Conservation (phyloP, 2,329 filamentous ascomycete genomes). For the Shiraia sp. region DNA sequence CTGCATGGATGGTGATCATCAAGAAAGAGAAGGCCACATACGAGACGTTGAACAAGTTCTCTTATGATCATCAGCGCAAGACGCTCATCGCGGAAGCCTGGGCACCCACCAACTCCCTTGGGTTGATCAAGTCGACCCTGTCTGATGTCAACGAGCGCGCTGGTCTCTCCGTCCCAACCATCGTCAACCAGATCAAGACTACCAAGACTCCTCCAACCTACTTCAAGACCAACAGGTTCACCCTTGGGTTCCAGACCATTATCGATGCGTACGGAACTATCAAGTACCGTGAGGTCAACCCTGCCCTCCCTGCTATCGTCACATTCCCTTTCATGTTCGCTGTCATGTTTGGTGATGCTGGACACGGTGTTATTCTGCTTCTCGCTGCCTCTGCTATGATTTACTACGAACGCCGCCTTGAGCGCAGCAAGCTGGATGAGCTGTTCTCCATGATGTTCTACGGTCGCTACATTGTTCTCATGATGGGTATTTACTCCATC, state of each 20-base stretch:
- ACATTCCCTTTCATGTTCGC: conserved; percentile 99
- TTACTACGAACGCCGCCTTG: conserved; percentile 86
- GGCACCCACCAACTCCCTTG: conserved; percentile 90
- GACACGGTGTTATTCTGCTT: conserved; percentile 90
- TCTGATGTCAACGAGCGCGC: conserved; percentile 97
- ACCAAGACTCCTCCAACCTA: conserved; percentile 98
- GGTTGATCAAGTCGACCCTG: conserved; percentile 86
- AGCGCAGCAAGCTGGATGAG: conserved; percentile 89
- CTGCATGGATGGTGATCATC: conserved; percentile 96
- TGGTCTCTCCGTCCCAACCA: conserved; percentile 94
- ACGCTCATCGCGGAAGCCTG: conserved; percentile 97
- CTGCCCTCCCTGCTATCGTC: conserved; percentile 89
- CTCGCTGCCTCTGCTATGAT: conserved; percentile 87
- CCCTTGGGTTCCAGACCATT: conserved; percentile 96
- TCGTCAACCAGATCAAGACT: conserved; percentile 96
- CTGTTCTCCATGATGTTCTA: conserved; percentile 99
- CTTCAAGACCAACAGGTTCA: conserved; percentile 98
- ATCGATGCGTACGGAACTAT: conserved; percentile 98
- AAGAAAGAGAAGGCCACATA: conserved; percentile 99
- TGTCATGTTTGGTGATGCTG: conserved; percentile 99
- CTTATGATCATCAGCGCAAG: conserved; percentile 92
- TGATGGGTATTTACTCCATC: conserved; percentile 97
- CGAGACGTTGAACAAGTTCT: conserved; percentile 92
- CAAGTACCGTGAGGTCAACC: conserved; percentile 97
- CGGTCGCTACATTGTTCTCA: conserved; percentile 94